These are phyloP conservation scores for barrel medic (Medicago truncatula) DNA, from an alignment of 306 rosid genomes.

Conservation along the genomic window MtrunA17r5.0-ANR NC_053049.1:5361501-5362000, in stretches of 20 bases:
- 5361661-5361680: slow-evolving; percentile 38
- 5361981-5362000: neutral
- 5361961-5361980: neutral
- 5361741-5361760: slow-evolving; percentile 98
- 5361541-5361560: too few relatives aligned
- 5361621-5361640: slow-evolving; percentile 36
- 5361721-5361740: slow-evolving; percentile 94
- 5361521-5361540: neutral
- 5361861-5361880: neutral
- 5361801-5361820: slow-evolving; percentile 19
- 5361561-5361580: too few relatives aligned
- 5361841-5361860: neutral
- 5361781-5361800: slow-evolving; percentile 6
- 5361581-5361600: too few relatives aligned
- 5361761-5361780: slow-evolving; percentile 60
- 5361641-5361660: slow-evolving; percentile 30
- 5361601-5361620: neutral
- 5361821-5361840: slow-evolving; percentile 17
- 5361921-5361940: too few relatives aligned
- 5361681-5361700: slow-evolving; percentile 97
- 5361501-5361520: neutral
- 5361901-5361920: too few relatives aligned
- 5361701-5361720: slow-evolving; percentile 99
- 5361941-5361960: too few relatives aligned
- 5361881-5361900: neutral